Percentiles rank a stretch among this genome's conserved stretches.
phyloP scores from a whole-genome alignment of 2,329 filamentous ascomycete genomes.

The Talaromyces albobiverticillius region DNA sequence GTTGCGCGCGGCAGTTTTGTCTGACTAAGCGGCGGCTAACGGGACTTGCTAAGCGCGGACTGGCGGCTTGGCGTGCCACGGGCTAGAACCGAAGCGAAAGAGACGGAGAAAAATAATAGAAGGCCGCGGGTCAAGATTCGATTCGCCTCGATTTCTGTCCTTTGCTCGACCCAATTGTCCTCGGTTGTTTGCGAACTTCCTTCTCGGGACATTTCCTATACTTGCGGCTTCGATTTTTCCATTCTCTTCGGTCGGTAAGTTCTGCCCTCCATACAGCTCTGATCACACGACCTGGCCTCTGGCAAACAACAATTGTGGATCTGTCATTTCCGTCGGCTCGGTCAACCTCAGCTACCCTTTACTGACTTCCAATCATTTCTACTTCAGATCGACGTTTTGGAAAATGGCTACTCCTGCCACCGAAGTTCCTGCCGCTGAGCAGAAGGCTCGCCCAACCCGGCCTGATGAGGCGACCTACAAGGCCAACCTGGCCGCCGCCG shows the following conservation, averaged over 20 bases:
- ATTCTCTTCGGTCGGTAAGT: slow-evolving; percentile 4
- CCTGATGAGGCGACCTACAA: slow-evolving; percentile 86
- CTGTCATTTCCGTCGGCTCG: not conserved
- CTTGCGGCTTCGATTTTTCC: not conserved
- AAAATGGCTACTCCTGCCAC: slow-evolving; percentile 17
- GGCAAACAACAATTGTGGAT: not conserved
- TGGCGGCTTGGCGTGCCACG: slow-evolving; percentile 4
- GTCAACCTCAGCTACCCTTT: not conserved
- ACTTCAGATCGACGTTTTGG: slow-evolving; percentile 4
- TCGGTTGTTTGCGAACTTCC: not conserved
- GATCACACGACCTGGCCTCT: not conserved
- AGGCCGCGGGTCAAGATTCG: not conserved
- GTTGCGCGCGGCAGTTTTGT: not conserved
- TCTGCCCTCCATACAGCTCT: not conserved
- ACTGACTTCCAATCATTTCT: not conserved
- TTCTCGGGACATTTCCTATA: not conserved
- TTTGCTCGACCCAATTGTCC: not conserved
- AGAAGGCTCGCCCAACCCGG: slow-evolving; percentile 67
- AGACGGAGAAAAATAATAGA: slow-evolving; percentile 23
- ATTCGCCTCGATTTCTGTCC: slow-evolving; percentile 1
- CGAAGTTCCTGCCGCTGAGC: slow-evolving; percentile 29
- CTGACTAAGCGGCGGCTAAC: slow-evolving; percentile 3
- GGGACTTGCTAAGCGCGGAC: not conserved
- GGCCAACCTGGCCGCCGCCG: slow-evolving; percentile 70
- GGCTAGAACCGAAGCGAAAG: slow-evolving; percentile 17